Base-by-base conservation (phyloP, 1,284 basidiomycete genomes). In the Cutaneotrichosporon sp. region DNA sequence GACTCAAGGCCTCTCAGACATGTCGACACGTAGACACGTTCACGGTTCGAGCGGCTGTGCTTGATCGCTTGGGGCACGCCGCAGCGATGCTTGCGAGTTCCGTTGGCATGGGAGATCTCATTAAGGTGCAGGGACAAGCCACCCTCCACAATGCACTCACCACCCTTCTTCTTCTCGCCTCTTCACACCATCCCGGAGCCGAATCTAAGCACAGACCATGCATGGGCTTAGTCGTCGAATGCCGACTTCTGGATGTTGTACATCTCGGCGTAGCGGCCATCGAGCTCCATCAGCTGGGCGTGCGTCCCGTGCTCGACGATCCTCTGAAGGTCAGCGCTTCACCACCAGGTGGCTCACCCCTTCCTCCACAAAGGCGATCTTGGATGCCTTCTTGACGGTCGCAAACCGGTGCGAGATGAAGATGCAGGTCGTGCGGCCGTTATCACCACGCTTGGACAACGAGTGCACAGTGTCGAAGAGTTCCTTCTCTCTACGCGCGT, bases 231-330 rank as follows among this genome's bases (percentile, higher is more conserved):
- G 18, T 42, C 38, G 38, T 42, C 38, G 18, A 42, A 42, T 18
- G 38, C 38, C 38, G 38, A 42, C 24, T 47, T 24, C 45, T 47
- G 45, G 24, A 47, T 27, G 4, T 24, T 47, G 22, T 16, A 25
- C 16, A 42, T 42, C 18, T 42, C 38, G 18, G 38, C 38, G 18
- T 42, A 42, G 6, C 38, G 38, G 8, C 38, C 38, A n/a, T 18
- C 50, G 14, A 62, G 82, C 60, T 75, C 73, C 69, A 92, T 82
- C 56, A 92, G 81, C 66, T 90, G 86, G 66, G 87, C 83, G 70
- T 92, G 90, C 16, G 86, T 86, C n/a, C 90, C 90, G 71, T 89
- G 88, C 78, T 92, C 90, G 50, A 84, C 84, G 71, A 92, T 88
- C n/a, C 22, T 25, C 33, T 54, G 24, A 16, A n/a, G 34, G n/a